Percentiles rank a stretch among this genome's conserved stretches.
These are phyloP conservation scores for Sporothrix inflata DNA, from an alignment of 2,329 filamentous ascomycete genomes.

Conservation along the genomic window DNA sequence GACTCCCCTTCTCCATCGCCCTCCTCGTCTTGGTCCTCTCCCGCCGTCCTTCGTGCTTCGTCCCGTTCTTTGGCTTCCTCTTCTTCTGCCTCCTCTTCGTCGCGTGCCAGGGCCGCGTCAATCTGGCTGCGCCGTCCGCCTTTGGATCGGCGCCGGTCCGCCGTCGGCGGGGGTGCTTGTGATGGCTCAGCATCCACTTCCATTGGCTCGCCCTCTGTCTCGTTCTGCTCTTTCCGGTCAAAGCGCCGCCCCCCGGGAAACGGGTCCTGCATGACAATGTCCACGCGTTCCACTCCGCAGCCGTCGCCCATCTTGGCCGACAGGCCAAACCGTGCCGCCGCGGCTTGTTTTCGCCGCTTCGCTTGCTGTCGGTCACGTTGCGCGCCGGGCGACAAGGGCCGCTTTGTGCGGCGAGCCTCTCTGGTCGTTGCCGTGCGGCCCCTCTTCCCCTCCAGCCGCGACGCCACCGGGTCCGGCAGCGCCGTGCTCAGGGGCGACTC, in stretches of 20 bases:
- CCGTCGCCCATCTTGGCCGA: slow-evolving; percentile 59
- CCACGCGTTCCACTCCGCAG: slow-evolving; percentile 63
- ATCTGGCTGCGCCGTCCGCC: slow-evolving; percentile 43
- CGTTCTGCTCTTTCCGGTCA: slow-evolving; percentile 25
- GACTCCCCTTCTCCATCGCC: slow-evolving; percentile 36
- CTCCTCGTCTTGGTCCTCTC: slow-evolving; percentile 34
- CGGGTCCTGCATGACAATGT: slow-evolving; percentile 62
- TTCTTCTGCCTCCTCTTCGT: slow-evolving; percentile 39
- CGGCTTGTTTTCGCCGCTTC: slow-evolving; percentile 65
- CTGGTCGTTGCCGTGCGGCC: neutral
- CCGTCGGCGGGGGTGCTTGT: neutral
- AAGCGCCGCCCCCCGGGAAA: slow-evolving; percentile 46
- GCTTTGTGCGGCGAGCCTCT: slow-evolving; percentile 32
- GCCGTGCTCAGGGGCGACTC: slow-evolving; percentile 60
- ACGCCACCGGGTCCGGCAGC: slow-evolving; percentile 50
- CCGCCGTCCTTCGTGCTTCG: slow-evolving; percentile 32
- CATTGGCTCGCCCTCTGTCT: neutral
- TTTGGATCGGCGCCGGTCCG: slow-evolving; percentile 8
- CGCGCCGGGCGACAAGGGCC: slow-evolving; percentile 37
- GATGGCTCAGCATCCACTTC: slow-evolving; percentile 32
- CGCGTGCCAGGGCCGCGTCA: slow-evolving; percentile 43
- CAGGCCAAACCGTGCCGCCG: slow-evolving; percentile 71
- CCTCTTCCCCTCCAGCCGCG: neutral
- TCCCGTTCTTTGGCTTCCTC: slow-evolving; percentile 38
- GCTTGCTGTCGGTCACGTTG: slow-evolving; percentile 43